Evolutionary conservation across 768 basidiomycete species (phyloP), one percentile per base, ranked within the genome.

Genomic region (Termitomyces sp.): DNA sequence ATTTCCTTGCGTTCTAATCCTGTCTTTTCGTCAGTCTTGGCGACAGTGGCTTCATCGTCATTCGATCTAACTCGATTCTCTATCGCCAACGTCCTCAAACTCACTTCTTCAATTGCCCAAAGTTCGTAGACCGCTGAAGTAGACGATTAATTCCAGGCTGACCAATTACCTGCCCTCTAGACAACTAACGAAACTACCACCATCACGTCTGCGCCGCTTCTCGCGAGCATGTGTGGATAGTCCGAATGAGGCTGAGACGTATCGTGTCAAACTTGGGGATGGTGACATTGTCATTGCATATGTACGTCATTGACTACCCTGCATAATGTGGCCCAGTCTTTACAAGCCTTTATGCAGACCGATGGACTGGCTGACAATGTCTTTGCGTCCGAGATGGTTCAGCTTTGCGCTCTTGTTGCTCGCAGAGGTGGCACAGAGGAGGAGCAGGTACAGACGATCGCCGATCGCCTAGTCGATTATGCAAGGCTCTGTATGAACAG

Each of bases 31-130:
- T 48, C 56, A 91, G 89, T 68, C 74, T 91, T 63, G 89, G 89
- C n/a, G 89, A 91, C 69, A 91, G 89, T 57, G 89, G 89, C 7
- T 91, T 83, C 68, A 76, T 82, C 60, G 84, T 91, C 46, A 82
- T 90, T 57, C 85, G 90, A 36, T 82, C 85, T 16, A 85, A 86
- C 26, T 76, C 83, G 14, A 76, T 91, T 30, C 74, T 87, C 44
- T 77, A 91, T 67, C 78, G 73, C 39, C 76, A 79, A 62, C 72
- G 69, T 33, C 61, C 78, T 1, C 82, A 82, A 66, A 80, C 82
- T 2, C 82, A 83, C 61, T 82, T 74, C 56, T 83, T 84, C 65
- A 84, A 84, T 63, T 82, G 80, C 60, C 82, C 82, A 60, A 78
- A 76, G 82, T 82, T 54, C 56, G 69, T 69, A 47, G 37, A 36